A percentile compares a stretch with the other conserved stretches of the same genome.
These are phyloP conservation scores for Ceratopteris richardii DNA, from an alignment of 75 land plant genomes.

Conservation along the genomic window DNA sequence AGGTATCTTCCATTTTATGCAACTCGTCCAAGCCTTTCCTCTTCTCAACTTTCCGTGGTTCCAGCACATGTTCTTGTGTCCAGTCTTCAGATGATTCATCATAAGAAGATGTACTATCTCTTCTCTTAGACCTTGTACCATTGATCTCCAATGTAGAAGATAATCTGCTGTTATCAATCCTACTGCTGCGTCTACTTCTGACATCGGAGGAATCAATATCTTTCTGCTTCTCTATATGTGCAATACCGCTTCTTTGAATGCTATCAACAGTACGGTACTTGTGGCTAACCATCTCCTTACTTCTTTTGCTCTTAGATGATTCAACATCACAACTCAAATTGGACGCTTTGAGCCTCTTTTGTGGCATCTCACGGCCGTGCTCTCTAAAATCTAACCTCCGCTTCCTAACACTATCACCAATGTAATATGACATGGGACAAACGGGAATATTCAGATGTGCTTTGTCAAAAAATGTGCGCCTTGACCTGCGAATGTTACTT, in stretches of 20 bases:
- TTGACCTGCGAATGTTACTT: too few species aligned
- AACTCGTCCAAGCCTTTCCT: constrained; percentile 7
- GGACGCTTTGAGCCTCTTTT: too few species aligned
- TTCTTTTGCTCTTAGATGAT: too few species aligned
- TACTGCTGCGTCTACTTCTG: background rate
- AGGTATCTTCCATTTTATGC: background rate
- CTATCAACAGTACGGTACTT: constrained; percentile 2
- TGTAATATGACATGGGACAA: too few species aligned
- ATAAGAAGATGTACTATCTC: background rate
- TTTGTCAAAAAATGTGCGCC: too few species aligned
- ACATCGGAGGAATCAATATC: background rate
- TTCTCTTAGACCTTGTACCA: background rate
- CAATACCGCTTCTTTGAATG: background rate
- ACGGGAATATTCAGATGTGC: too few species aligned
- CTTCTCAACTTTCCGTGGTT: constrained; percentile 5
- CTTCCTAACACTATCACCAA: too few species aligned
- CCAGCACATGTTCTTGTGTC: constrained; percentile 4
- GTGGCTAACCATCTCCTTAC: constrained; percentile 1
- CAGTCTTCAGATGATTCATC: background rate
- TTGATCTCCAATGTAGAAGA: background rate
- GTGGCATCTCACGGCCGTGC: too few species aligned
- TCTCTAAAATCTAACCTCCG: too few species aligned
- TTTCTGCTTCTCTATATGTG: background rate
- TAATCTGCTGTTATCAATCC: background rate
- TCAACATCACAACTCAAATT: too few species aligned